A percentile compares a stretch with the other conserved stretches of the same genome.
Evolutionary conservation across 345 rosid species (phyloP).

Genomic region (Moricandia moricandioides): DNA sequence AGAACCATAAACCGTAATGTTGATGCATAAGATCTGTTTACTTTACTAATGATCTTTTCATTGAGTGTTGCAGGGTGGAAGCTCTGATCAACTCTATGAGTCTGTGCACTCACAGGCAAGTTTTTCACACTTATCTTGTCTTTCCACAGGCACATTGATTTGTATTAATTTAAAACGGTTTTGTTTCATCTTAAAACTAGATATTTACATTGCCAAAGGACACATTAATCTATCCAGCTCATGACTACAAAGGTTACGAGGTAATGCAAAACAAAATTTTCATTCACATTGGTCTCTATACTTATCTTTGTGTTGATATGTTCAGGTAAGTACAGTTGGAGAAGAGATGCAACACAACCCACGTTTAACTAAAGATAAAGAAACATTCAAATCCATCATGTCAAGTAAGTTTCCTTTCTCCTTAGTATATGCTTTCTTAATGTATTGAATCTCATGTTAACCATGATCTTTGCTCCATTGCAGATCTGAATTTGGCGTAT

Average conservation of each 20-base stretch:
- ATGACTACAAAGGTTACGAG: slow-evolving; percentile 85
- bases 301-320: slow-evolving; percentile 6
- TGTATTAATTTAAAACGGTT: not conserved
- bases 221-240: slow-evolving; percentile 83
- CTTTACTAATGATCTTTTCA: not conserved
- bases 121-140: not conserved
- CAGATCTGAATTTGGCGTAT: slow-evolving; percentile 79
- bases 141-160: not conserved
- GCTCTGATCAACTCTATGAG: slow-evolving; percentile 68
- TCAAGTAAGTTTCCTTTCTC: slow-evolving; percentile 56
- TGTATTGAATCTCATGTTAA: not conserved
- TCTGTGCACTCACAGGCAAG: slow-evolving; percentile 95
- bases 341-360: slow-evolving; percentile 80
- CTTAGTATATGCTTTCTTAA: not conserved
- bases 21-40: not conserved
- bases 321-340: slow-evolving; percentile 87
- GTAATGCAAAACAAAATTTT: slow-evolving; percentile 40
- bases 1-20: not conserved
- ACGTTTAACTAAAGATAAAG: slow-evolving; percentile 82
- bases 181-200: slow-evolving; percentile 39
- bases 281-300: not conserved
- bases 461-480: not conserved
- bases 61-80: slow-evolving; percentile 67
- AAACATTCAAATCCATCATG: slow-evolving; percentile 75
- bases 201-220: slow-evolving; percentile 84